These are phyloP conservation scores for Oryza rufipogon DNA, from an alignment of 176 grass and related monocot genomes.

Conservation along the genomic window DNA sequence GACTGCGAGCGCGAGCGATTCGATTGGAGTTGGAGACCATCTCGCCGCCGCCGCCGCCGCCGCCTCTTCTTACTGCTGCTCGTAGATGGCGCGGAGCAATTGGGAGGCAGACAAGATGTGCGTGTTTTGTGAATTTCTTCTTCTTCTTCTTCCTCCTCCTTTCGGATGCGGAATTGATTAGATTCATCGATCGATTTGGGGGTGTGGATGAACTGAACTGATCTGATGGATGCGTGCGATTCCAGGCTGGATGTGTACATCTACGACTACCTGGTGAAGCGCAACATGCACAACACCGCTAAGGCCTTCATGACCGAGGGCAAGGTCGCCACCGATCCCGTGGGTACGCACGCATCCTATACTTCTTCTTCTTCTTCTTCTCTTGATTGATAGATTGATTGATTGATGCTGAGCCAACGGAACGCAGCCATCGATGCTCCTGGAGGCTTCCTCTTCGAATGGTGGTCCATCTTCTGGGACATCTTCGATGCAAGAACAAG, in stretches of 20 bases:
- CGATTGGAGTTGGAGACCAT: too few species aligned
- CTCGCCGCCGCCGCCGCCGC: background rate
- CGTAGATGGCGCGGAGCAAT: conserved; percentile 84
- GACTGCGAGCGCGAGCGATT: too few species aligned
- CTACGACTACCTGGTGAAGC: conserved; percentile 90
- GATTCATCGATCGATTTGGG: background rate
- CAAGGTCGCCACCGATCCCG: conserved; percentile 89
- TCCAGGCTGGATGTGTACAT: conserved; percentile 98
- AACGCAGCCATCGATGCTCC: conserved; percentile 71
- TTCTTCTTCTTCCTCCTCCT: too few species aligned
- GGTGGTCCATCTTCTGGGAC: conserved; percentile 91
- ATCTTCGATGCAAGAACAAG: conserved; percentile 69
- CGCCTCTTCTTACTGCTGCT: background rate
- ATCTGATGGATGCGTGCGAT: background rate
- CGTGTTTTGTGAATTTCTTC: conserved; percentile 8
- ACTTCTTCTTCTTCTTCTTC: fast-evolving
- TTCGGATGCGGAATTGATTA: background rate
- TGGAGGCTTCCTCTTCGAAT: conserved; percentile 77
- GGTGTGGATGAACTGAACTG: background rate
- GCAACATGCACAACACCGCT: conserved; percentile 85
- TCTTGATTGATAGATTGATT: background rate
- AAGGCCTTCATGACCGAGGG: conserved; percentile 96
- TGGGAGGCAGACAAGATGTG: conserved; percentile 99
- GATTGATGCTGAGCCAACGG: background rate
- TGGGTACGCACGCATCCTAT: conserved; percentile 46